Percentiles rank a stretch among this genome's conserved stretches.
Evolutionary conservation across 1,284 basidiomycete species (phyloP).

Genomic region (Moesziomyces sp.): DNA sequence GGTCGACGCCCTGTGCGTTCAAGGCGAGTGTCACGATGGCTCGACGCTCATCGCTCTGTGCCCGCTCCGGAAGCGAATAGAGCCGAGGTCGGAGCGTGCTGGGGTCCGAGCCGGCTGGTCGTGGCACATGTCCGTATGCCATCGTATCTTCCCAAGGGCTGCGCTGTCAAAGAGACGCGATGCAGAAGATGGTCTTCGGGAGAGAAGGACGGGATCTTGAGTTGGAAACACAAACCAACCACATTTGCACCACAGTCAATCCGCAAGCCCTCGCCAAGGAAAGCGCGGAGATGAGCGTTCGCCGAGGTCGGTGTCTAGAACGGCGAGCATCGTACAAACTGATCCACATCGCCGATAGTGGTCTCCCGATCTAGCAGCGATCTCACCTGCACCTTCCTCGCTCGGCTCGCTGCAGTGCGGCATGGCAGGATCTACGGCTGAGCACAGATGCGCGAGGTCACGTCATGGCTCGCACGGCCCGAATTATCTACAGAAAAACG

Average conservation of each 20-base stretch:
- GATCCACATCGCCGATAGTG: background rate
- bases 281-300: background rate
- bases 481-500: too few species aligned
- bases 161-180: background rate
- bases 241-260: too few species aligned
- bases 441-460: background rate
- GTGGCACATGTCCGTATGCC: constrained; percentile 53
- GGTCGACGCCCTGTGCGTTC: constrained; percentile 27
- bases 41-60: constrained; percentile 21
- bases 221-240: too few species aligned
- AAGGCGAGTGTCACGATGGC: constrained; percentile 42
- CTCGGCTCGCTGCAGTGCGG: too few species aligned
- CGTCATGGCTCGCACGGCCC: background rate
- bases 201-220: too few species aligned
- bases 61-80: constrained; percentile 39
- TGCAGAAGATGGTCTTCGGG: too few species aligned
- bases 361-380: background rate
- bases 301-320: background rate
- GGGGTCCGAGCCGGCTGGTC: constrained; percentile 42
- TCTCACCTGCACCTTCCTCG: background rate
- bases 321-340: background rate
- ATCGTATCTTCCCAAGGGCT: constrained; percentile 9
- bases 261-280: too few species aligned
- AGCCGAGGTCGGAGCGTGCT: constrained; percentile 39
- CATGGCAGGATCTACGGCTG: too few species aligned